These are phyloP conservation scores for Nitzschia sp. DNA, from an alignment of 108 stramenopile genomes.

Conservation along the genomic window DNA sequence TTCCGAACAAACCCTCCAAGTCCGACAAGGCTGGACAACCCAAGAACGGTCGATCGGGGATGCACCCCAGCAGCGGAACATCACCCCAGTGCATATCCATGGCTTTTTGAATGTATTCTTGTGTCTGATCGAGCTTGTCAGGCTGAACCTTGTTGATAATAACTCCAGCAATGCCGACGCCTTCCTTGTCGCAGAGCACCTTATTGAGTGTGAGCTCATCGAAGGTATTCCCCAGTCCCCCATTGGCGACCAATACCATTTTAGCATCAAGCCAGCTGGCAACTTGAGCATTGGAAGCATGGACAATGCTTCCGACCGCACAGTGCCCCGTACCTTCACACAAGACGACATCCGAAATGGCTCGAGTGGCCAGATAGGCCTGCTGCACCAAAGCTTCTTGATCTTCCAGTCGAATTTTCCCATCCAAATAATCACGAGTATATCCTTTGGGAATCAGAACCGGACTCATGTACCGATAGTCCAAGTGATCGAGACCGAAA, in stretches of 20 bases:
- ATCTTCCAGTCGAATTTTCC: constrained; percentile 52
- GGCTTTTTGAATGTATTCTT: constrained; percentile 62
- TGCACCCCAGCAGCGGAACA: constrained; percentile 82
- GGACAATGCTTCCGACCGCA: constrained; percentile 84
- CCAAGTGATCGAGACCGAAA: constrained; percentile 67
- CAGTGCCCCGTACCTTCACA: constrained; percentile 96
- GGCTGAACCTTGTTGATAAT: constrained; percentile 90
- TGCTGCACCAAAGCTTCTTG: constrained; percentile 53
- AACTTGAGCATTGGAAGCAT: constrained; percentile 85
- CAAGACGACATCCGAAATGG: constrained; percentile 58
- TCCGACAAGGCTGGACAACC: constrained; percentile 81
- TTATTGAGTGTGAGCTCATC: constrained; percentile 90
- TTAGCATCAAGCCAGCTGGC: constrained; percentile 80
- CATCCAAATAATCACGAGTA: constrained; percentile 84
- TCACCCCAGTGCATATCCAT: constrained; percentile 57
- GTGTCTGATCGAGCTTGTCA: constrained; percentile 80
- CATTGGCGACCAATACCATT: constrained; percentile 91
- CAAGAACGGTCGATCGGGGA: constrained; percentile 89
- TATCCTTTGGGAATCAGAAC: constrained; percentile 89
- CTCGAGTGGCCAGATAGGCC: constrained; percentile 32
- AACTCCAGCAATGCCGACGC: constrained; percentile 83
- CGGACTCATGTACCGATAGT: constrained; percentile 80
- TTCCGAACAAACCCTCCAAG: constrained; percentile 77
- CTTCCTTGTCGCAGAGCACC: constrained; percentile 69
- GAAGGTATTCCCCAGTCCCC: constrained; percentile 88